These are phyloP conservation scores for Penicillium argentinense DNA, from an alignment of 495 filamentous ascomycete genomes.

Conservation along the genomic window DNA sequence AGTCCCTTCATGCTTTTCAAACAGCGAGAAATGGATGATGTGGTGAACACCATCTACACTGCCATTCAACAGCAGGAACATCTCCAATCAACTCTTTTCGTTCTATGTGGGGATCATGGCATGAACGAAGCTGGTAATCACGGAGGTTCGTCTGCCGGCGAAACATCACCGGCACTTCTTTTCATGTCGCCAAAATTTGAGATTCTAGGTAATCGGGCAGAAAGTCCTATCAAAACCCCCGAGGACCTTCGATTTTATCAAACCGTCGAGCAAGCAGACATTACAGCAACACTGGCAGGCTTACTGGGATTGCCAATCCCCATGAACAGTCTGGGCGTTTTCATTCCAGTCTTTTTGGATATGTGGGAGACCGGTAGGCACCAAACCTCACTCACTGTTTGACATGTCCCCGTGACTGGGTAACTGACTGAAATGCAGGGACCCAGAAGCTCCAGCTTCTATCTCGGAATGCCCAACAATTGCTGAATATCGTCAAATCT, in stretches of 20 bases:
- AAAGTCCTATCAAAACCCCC: slow-evolving; percentile 40
- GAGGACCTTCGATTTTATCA: slow-evolving; percentile 75
- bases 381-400: background rate
- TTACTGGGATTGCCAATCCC: slow-evolving; percentile 86
- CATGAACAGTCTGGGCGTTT: slow-evolving; percentile 87
- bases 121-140: slow-evolving; percentile 99
- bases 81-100: slow-evolving; percentile 74
- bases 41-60: slow-evolving; percentile 72
- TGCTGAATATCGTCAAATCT: slow-evolving; percentile 68
- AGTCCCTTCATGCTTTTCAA: slow-evolving; percentile 91
- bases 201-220: slow-evolving; percentile 41
- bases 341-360: slow-evolving; percentile 74
- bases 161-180: slow-evolving; percentile 88
- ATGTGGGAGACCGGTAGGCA: slow-evolving; percentile 64
- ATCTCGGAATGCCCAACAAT: slow-evolving; percentile 73
- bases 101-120: slow-evolving; percentile 91
- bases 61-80: slow-evolving; percentile 69
- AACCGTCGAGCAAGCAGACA: slow-evolving; percentile 86
- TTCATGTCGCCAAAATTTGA: slow-evolving; percentile 89
- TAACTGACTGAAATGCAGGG: slow-evolving; percentile 18
- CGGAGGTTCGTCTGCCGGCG: slow-evolving; percentile 86
- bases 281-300: slow-evolving; percentile 85
- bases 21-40: slow-evolving; percentile 89
- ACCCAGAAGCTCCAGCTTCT: slow-evolving; percentile 64
- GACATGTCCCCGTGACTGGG: no score